A percentile compares a stretch with the other conserved stretches of the same genome.
phyloP scores from a whole-genome alignment of 2,329 filamentous ascomycete genomes.

The Eutypella sp. region DNA sequence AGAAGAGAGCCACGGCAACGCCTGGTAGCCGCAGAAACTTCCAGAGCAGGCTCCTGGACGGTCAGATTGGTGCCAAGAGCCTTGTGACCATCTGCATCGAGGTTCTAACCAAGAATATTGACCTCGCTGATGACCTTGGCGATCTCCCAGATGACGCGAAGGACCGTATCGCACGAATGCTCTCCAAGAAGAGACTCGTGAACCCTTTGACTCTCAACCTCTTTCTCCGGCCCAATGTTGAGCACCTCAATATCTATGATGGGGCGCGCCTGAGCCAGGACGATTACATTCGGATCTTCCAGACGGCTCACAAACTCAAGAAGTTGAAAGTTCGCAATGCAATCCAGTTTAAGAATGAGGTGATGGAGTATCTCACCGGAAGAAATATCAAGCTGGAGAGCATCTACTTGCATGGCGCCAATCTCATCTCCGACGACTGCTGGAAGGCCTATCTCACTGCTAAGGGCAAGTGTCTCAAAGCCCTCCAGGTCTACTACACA shows the following conservation, averaged over 20 bases:
- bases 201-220: conserved; percentile 49
- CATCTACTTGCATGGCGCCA: conserved; percentile 77
- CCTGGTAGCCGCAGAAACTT: conserved; percentile 64
- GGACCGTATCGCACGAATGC: conserved; percentile 54
- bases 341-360: conserved; percentile 85
- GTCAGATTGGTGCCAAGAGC: conserved; percentile 63
- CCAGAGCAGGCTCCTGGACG: conserved; percentile 82
- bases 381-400: conserved; percentile 65
- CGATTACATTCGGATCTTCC: conserved; percentile 78
- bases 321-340: conserved; percentile 74
- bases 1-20: conserved; percentile 45
- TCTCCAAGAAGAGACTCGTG: conserved; percentile 56
- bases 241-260: conserved; percentile 53
- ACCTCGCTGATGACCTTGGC: conserved; percentile 57
- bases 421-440: conserved; percentile 70
- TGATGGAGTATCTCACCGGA: conserved; percentile 74
- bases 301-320: conserved; percentile 63
- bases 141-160: conserved; percentile 51
- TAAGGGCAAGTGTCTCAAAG: conserved; percentile 60
- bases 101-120: conserved; percentile 57
- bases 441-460: conserved; percentile 67
- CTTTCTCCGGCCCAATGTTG: conserved; percentile 48
- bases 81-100: conserved; percentile 61
- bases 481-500: conserved; percentile 75
- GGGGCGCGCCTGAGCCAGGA: conserved; percentile 62